phyloP scores from a whole-genome alignment of 371 early-diverging fungal genomes.

The Cokeromyces recurvatus region DNA sequence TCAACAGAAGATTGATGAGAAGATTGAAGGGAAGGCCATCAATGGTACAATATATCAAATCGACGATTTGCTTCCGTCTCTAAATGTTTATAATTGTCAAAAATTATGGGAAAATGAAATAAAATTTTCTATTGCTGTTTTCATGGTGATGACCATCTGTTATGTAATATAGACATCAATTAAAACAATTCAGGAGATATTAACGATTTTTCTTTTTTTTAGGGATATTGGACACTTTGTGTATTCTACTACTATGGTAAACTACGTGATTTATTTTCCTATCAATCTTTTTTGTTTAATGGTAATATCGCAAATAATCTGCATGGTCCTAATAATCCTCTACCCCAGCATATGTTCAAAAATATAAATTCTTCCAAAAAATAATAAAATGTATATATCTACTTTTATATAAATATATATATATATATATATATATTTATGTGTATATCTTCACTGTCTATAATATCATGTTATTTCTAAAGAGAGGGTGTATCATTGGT shows the following conservation, averaged over 20 bases:
- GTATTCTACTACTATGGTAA: slow-evolving; percentile 37
- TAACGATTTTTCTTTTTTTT: too few relatives aligned
- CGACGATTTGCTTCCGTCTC: neutral
- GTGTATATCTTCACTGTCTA: too few relatives aligned
- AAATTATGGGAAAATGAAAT: slow-evolving; percentile 40
- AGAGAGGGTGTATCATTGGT: too few relatives aligned
- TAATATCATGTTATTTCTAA: too few relatives aligned
- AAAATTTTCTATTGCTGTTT: slow-evolving; percentile 27
- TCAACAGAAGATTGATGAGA: neutral
- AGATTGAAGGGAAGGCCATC: neutral
- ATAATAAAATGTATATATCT: too few relatives aligned
- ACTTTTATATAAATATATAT: too few relatives aligned
- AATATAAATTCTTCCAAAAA: too few relatives aligned
- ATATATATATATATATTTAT: too few relatives aligned
- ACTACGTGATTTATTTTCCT: slow-evolving; percentile 12
- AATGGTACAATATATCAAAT: neutral
- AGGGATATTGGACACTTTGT: slow-evolving; percentile 38
- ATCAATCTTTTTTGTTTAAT: neutral
- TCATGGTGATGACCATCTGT: slow-evolving; percentile 22
- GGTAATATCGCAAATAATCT: slow-evolving; percentile 9
- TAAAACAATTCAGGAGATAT: too few relatives aligned
- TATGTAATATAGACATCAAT: too few relatives aligned
- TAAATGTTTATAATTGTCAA: slow-evolving; percentile 23
- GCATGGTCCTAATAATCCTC: neutral
- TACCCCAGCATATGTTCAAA: neutral